phyloP scores from a whole-genome alignment of 176 grass and related monocot species.

The Musa beccarii region DNA sequence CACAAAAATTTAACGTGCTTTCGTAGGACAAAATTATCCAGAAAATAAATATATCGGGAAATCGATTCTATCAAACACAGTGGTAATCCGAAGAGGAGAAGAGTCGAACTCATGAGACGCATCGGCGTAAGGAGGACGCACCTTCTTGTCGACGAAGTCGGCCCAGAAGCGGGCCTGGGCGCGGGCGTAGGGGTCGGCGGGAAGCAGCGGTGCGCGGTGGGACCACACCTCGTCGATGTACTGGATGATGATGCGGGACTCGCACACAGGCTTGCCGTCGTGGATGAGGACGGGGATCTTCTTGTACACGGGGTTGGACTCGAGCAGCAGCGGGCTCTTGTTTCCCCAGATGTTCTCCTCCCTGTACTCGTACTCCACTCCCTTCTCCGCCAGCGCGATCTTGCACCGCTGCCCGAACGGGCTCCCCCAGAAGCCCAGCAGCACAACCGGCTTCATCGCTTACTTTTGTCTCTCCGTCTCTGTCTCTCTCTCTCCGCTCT shows the following conservation, averaged over 20 bases:
- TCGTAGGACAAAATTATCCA: no score
- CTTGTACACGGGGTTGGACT: constrained; percentile 59
- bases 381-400: constrained; percentile 57
- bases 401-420: constrained; percentile 43
- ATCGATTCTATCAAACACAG: no score
- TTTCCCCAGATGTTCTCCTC: constrained; percentile 30
- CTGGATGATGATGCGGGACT: constrained; percentile 52
- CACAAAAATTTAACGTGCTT: no score
- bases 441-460: constrained; percentile 16
- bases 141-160: constrained; percentile 49
- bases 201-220: constrained; percentile 17
- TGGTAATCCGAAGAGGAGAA: constrained; percentile 15
- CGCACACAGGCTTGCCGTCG: constrained; percentile 37
- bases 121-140: background rate
- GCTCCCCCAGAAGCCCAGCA: constrained; percentile 46
- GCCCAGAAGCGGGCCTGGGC: constrained; percentile 44
- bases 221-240: constrained; percentile 54
- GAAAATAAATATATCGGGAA: no score
- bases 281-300: constrained; percentile 70
- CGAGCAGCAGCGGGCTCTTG: constrained; percentile 59
- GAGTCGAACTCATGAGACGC: constrained; percentile 2
- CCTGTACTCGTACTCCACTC: constrained; percentile 24
- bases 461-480: no score
- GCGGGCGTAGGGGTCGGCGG: constrained; percentile 24
- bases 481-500: no score